These are phyloP conservation scores for Mortierella alpina DNA, from an alignment of 192 early-diverging fungal genomes.

Conservation along the genomic window DNA sequence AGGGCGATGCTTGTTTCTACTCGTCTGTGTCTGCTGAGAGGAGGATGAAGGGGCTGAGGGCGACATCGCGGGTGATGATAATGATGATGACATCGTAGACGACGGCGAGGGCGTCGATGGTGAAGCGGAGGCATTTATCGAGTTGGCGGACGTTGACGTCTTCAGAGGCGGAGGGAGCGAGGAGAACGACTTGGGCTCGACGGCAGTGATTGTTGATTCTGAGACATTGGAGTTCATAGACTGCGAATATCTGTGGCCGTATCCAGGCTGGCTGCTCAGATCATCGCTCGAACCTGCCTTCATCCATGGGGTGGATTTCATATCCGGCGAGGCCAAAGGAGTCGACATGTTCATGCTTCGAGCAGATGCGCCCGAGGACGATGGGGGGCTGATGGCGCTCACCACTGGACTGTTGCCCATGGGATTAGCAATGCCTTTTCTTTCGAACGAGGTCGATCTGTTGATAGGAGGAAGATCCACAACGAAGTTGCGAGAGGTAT, in stretches of 20 bases:
- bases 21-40: background rate
- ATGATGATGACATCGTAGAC: background rate
- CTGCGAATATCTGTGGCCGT: constrained; percentile 12
- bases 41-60: constrained; percentile 10
- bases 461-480: constrained; percentile 8
- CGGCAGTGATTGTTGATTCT: constrained; percentile 3
- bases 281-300: background rate
- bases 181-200: background rate
- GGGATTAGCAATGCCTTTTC: background rate
- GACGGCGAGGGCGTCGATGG: background rate
- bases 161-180: background rate
- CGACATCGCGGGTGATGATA: constrained; percentile 8
- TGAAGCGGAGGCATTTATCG: background rate
- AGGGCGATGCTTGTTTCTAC: no score
- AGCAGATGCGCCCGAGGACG: background rate
- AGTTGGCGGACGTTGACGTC: background rate
- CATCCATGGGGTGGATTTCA: constrained; percentile 6
- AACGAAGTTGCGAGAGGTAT: background rate
- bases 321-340: constrained; percentile 14
- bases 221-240: constrained; percentile 22
- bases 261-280: background rate
- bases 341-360: constrained; percentile 3
- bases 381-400: background rate
- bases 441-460: constrained; percentile 9
- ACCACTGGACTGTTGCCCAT: background rate